A percentile compares a stretch with the other conserved stretches of the same genome.
Evolutionary conservation across 345 rosid species (phyloP).

Genomic region (Linum lewisii): DNA sequence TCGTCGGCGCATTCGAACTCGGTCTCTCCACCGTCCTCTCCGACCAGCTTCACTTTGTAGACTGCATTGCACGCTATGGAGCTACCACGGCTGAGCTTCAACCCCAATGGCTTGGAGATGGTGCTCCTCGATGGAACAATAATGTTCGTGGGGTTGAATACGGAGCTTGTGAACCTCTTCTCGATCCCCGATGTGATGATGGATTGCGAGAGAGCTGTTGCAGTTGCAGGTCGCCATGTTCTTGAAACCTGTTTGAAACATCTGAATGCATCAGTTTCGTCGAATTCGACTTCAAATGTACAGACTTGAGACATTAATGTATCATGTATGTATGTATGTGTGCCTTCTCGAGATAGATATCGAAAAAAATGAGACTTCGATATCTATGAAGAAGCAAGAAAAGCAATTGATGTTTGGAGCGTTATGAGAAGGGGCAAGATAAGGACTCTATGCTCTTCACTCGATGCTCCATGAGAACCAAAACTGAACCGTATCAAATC

Average conservation of each 20-base stretch:
- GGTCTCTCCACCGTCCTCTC: conserved; percentile 47
- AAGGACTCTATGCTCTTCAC: neutral
- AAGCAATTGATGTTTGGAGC: conserved; percentile 2
- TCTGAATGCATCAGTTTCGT: too few species aligned
- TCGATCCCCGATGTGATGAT: neutral
- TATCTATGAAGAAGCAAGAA: neutral
- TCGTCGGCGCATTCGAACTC: conserved; percentile 61
- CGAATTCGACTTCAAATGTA: too few species aligned
- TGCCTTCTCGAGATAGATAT: neutral
- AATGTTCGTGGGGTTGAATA: neutral
- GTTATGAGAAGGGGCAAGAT: neutral
- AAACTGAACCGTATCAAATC: neutral
- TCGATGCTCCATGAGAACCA: neutral
- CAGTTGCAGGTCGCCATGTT: neutral
- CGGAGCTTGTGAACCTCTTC: neutral
- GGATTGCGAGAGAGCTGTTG: neutral
- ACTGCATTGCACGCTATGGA: conserved; percentile 36
- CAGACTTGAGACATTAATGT: neutral
- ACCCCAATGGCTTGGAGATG: neutral
- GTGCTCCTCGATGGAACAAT: neutral
- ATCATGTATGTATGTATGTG: neutral
- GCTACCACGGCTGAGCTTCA: neutral
- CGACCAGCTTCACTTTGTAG: conserved; percentile 70
- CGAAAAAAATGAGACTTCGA: neutral
- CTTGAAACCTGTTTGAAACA: neutral